Evolutionary conservation across 1,284 basidiomycete species (phyloP).

Genomic region (Coniferiporia sulphurascens): DNA sequence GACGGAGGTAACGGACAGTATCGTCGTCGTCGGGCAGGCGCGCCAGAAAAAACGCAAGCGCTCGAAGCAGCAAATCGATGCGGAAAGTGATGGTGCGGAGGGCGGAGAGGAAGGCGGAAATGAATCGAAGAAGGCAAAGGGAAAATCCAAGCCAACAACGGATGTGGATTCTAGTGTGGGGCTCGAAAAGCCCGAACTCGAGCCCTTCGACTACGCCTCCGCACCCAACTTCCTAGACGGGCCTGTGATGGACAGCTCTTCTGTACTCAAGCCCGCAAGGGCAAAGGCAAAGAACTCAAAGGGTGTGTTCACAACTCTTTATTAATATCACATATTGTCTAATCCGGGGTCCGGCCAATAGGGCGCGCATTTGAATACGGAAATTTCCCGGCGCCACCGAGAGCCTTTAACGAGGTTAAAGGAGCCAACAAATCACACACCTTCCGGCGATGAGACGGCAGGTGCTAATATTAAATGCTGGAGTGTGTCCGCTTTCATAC

Average conservation of each 20-base stretch:
- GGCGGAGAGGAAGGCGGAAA: slow-evolving; percentile 20
- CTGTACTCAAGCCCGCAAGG: slow-evolving; percentile 39
- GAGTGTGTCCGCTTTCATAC: neutral
- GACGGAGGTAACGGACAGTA: slow-evolving; percentile 41
- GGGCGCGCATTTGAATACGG: slow-evolving; percentile 43
- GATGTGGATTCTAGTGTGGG: slow-evolving; percentile 12
- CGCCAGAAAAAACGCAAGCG: slow-evolving; percentile 60
- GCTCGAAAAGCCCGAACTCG: slow-evolving; percentile 18
- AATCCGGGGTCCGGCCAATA: slow-evolving; percentile 17
- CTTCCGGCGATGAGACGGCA: slow-evolving; percentile 43
- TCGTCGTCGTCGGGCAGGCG: slow-evolving; percentile 66
- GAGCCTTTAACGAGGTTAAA: slow-evolving; percentile 61
- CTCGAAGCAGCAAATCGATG: slow-evolving; percentile 25
- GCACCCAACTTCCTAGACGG: slow-evolving; percentile 78
- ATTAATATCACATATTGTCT: slow-evolving; percentile 4
- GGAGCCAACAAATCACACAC: slow-evolving; percentile 69
- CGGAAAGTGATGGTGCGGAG: slow-evolving; percentile 11
- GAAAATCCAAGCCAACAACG: slow-evolving; percentile 9
- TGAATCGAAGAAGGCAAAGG: slow-evolving; percentile 25
- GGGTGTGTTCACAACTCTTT: slow-evolving; percentile 33
- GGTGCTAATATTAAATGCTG: slow-evolving; percentile 1
- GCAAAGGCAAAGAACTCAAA: slow-evolving; percentile 38
- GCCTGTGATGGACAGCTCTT: slow-evolving; percentile 30
- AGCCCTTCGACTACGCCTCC: slow-evolving; percentile 68
- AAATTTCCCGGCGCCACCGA: slow-evolving; percentile 63